phyloP scores from a whole-genome alignment of 371 early-diverging fungal species.

The Lichtheimia corymbifera region DNA sequence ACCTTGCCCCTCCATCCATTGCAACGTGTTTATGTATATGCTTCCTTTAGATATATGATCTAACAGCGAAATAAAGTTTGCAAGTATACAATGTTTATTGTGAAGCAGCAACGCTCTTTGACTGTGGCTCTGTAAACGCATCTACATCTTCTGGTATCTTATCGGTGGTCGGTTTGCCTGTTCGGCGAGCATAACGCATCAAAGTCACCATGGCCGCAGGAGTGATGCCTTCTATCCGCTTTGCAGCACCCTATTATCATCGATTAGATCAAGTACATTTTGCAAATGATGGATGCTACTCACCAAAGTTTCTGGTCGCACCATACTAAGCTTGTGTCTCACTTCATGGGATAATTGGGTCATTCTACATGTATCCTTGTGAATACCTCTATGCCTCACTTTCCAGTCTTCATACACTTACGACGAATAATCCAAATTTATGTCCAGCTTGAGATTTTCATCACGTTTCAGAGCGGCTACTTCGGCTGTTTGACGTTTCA shows the following conservation, averaged over 20 bases:
- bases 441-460: slow-evolving; percentile 63
- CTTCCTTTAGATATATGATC: no score
- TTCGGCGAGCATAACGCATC: slow-evolving; percentile 59
- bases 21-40: no score
- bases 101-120: no score
- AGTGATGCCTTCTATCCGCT: slow-evolving; percentile 84
- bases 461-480: slow-evolving; percentile 68
- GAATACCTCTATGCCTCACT: no score
- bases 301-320: slow-evolving; percentile 79
- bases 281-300: slow-evolving; percentile 5
- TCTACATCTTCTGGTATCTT: no score
- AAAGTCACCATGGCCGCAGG: slow-evolving; percentile 76
- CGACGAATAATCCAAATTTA: slow-evolving; percentile 67
- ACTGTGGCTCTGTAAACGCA: no score
- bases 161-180: not conserved
- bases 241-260: slow-evolving; percentile 68
- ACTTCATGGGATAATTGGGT: slow-evolving; percentile 74
- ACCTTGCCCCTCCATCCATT: no score
- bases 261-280: not conserved
- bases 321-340: slow-evolving; percentile 61
- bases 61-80: no score
- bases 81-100: no score
- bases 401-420: slow-evolving; percentile 25
- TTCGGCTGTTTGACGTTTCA: slow-evolving; percentile 67
- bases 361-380: slow-evolving; percentile 32